Evolutionary conservation across 352 stramenopile genomes (phyloP), one percentile per base, ranked within the genome.

Genomic region (Phytopythium ostracodes): DNA sequence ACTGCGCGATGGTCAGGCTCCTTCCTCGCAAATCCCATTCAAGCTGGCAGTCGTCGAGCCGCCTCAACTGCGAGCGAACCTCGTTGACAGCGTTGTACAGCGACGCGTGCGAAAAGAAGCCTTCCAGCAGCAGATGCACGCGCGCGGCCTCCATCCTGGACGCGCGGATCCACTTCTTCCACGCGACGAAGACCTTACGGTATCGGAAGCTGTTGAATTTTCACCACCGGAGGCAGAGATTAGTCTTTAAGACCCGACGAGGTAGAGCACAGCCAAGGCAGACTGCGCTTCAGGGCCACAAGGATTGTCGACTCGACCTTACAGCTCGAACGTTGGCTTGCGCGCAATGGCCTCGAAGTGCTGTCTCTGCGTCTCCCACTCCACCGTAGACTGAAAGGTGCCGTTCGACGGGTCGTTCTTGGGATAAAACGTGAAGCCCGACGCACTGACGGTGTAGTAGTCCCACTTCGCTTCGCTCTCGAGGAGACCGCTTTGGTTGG

Each of bases 371-470:
- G 53, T 63, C 44, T 92, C 79, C 81, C 81, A 92, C 10, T 84
- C 68, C 1, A 31, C 35, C 6, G 77, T 56, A 0, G 76, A 67
- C 0, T 85, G 62, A 44, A 89, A 90, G 0, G 67, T 66, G 0
- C 77, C 73, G 18, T 67, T 46, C 17, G 80, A 84, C 6, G 53
- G 59, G 63, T 89, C 75, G 11, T 70, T 62, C 31, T 89, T 84
- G 24, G 69, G 57, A 53, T 91, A 76, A 36, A 88, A 91, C 15
- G 82, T 87, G 58, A 89, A 84, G 0, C 78, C 81, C 4, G 65
- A 53, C 11, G 60, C 50, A 56, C 79, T 89, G 42, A 90, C 71
- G 1, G 82, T 90, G 72, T 92, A 92, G 63, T 82, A 92, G 54
- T 91, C 84, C 55, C 59, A 89, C 24, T 67, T 65, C 18, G 72